These are phyloP conservation scores for Chaetomiaceae sp. DNA, from an alignment of 2,329 filamentous ascomycete genomes.

Conservation along the genomic window DNA sequence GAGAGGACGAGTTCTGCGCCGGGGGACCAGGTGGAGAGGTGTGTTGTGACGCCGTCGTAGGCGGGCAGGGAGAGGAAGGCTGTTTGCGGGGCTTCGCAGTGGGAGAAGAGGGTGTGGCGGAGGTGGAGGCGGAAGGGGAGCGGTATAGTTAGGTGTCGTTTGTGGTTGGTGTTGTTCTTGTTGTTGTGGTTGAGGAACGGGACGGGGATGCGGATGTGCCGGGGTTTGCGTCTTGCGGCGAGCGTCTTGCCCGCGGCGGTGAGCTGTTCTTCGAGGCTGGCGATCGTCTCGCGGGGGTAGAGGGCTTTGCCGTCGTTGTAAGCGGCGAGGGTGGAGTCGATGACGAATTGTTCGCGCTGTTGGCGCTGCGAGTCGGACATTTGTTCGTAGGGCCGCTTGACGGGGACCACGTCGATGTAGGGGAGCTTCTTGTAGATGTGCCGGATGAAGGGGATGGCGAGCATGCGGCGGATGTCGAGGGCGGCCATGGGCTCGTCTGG, in stretches of 20 bases:
- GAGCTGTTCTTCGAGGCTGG: conserved; percentile 12
- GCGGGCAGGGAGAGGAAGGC: conserved; percentile 11
- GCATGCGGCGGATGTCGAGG: conserved; percentile 15
- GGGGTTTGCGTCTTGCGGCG: not conserved
- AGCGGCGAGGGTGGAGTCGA: conserved; percentile 8
- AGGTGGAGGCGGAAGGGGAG: not conserved
- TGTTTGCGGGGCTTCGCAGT: conserved; percentile 17
- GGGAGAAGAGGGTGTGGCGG: conserved; percentile 6
- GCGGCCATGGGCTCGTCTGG: not conserved
- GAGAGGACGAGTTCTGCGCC: not conserved
- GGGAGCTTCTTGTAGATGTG: conserved; percentile 16
- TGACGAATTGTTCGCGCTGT: conserved; percentile 4
- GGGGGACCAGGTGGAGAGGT: conserved; percentile 5
- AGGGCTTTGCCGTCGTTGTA: conserved; percentile 18
- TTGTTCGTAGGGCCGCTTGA: conserved; percentile 1
- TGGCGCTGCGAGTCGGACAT: conserved; percentile 4
- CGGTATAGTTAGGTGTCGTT: not conserved
- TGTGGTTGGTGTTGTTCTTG: too few relatives aligned
- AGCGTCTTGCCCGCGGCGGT: not conserved
- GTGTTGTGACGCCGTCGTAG: conserved; percentile 14
- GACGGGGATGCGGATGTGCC: too few relatives aligned
- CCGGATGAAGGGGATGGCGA: conserved; percentile 7
- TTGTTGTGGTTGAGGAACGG: too few relatives aligned
- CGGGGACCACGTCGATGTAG: conserved; percentile 14
- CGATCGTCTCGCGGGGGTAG: conserved; percentile 13